Base-by-base conservation (phyloP, 2,329 filamentous ascomycete genomes). In the Penicillium freii region DNA sequence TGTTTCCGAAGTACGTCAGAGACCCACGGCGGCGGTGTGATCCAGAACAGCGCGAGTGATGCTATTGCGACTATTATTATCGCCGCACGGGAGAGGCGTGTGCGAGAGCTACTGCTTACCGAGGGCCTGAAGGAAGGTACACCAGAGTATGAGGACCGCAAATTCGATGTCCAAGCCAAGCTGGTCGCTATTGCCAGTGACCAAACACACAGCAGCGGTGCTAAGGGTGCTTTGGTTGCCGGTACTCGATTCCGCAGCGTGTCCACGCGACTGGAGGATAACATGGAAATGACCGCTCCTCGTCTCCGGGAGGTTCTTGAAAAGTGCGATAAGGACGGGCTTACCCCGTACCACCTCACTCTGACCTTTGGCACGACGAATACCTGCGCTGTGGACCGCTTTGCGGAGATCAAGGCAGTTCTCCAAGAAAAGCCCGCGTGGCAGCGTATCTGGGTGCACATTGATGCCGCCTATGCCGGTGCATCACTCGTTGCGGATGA, bases 401-500 rank as follows among this genome's bases (percentile, higher is more conserved):
- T 96, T 66, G 81, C 77, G 1, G 86, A 85, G 61, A 87, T 96
- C 67, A 84, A 82, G 17, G 77, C 78, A 6, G 78, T 87, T 1
- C 69, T 83, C 36, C 65, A 66, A 11, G 73, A 79, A 63, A 75
- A 73, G 58, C 68, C 74, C 21, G 59, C 66, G 4, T 83, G 81
- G 69, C 82, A 82, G 10, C 75, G 83, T 58, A 78, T 97, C 52
- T 97, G 93, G 92, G 88, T 96, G 21, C 93, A 97, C 75, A 85
- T 97, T 53, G 93, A 97, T 75, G 93, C 91, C 11, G 93, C 93
- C 0, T 97, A 96, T 74, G 93, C 93, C 0, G 93, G 93, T 2
- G 87, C 91, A 0, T 90, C 92, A 0, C 84, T 97, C 4, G 79
- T 96, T 4, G 87, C 89, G 23, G 88, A 91, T 3, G 91, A 96